Base-by-base conservation (phyloP, 768 basidiomycete genomes). In the Leccinum incarnatum region DNA sequence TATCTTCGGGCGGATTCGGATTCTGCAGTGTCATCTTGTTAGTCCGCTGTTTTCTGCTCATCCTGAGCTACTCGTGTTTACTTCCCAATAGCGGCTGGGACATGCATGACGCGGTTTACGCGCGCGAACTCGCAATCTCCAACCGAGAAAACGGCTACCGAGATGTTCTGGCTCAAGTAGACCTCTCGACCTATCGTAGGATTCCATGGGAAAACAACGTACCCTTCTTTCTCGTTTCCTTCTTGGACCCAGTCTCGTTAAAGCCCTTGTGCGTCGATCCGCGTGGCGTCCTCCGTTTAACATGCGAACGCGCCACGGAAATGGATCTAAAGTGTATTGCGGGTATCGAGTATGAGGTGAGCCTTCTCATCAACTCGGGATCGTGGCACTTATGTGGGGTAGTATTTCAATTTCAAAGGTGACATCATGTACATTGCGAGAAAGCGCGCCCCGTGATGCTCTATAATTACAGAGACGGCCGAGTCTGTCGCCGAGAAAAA, bases 381-480 rank as follows among this genome's bases (percentile, higher is more conserved):
- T 11, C 21, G 32, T 32, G 58, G 14, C 53, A 60, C 61, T 66
- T 42, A 63, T 23, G 2, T 36, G 51, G 19, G 15, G 9, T 57
- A 93, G 91, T 93, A 91, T 68, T 94, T 93, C 71, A 91, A 93
- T 74, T 94, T 94, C 74, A 88, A 91, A 84, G 92, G 92, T 88
- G 66, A 52, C 19, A 36, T 30, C 34, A 23, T 36, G 19, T n/a
- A 37, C 19, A 12, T 34, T 42, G 49, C 3, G 37, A 53, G 14
- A 53, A 46, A 51, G 3, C 1, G 17, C 19, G 15, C 30, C 30
- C 17, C 17, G 25, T 30, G 14, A 21, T 63, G 37, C 56, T 54
- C 19, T 67, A 61, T 48, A 40, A 60, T 65, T 58, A 51, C 62
- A 88, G 97, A 99, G 75, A 96, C 94, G 0, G 82, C 97, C 0